These are phyloP conservation scores for Boletus holoroseus DNA, from an alignment of 1,284 basidiomycete species.

Conservation along the genomic window DNA sequence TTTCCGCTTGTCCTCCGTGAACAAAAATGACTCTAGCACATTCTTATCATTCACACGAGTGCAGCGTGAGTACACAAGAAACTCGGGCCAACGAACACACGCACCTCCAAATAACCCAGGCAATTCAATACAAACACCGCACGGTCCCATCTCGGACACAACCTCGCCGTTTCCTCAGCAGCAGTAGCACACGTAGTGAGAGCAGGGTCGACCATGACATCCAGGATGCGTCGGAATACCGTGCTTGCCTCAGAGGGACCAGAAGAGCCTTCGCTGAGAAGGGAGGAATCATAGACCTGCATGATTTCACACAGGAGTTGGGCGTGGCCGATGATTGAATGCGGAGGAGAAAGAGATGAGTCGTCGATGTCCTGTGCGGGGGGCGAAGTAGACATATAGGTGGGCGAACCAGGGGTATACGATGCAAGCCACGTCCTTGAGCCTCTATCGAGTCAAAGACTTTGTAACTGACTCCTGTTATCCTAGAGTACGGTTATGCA, in stretches of 20 bases:
- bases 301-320: conserved; percentile 86
- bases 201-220: conserved; percentile 79
- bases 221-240: conserved; percentile 59
- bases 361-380: conserved; percentile 65
- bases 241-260: conserved; percentile 8
- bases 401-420: conserved; percentile 61
- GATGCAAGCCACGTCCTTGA: conserved; percentile 71
- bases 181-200: conserved; percentile 69
- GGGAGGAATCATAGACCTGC: conserved; percentile 78
- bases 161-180: conserved; percentile 59
- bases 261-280: conserved; percentile 51
- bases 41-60: conserved; percentile 40
- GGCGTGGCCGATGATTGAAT: conserved; percentile 72
- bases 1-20: conserved; percentile 60
- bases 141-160: conserved; percentile 65
- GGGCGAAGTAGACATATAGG: not conserved
- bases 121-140: conserved; percentile 83
- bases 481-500: conserved; percentile 40
- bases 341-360: conserved; percentile 68
- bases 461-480: conserved; percentile 74
- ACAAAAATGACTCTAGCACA: conserved; percentile 67
- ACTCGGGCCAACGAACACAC: not conserved
- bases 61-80: not conserved
- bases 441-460: conserved; percentile 79
- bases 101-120: conserved; percentile 69